phyloP scores from a whole-genome alignment of 371 early-diverging fungal genomes.

The Amoeboaphelidium protococcarum region DNA sequence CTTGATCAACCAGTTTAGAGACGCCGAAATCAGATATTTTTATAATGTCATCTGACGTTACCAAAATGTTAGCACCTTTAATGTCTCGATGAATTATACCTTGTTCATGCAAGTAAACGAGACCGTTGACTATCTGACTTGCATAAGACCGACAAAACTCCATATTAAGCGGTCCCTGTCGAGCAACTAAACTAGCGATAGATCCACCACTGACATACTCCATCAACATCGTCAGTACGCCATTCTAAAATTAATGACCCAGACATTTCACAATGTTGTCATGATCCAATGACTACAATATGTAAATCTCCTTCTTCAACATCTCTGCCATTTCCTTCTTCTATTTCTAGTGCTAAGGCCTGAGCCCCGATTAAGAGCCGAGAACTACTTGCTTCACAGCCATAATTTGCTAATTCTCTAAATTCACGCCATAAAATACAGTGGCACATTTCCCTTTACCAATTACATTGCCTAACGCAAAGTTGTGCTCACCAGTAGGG shows the following conservation, averaged over 20 bases:
- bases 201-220: constrained; percentile 7
- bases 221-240: constrained; percentile 5
- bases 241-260: constrained; percentile 1
- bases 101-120: constrained; percentile 12
- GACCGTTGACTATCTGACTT: constrained; percentile 9
- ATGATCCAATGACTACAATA: constrained; percentile 6
- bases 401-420: constrained; percentile 2
- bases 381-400: constrained; percentile 12
- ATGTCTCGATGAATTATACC: constrained; percentile 16
- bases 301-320: constrained; percentile 6
- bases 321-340: not conserved
- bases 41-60: constrained; percentile 5
- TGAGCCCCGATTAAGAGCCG: not conserved
- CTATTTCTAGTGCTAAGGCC: not conserved
- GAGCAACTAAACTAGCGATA: constrained; percentile 5
- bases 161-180: not conserved
- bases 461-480: constrained; percentile 3
- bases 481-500: no score
- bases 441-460: constrained; percentile 15
- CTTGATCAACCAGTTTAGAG: not conserved
- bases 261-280: constrained; percentile 6
- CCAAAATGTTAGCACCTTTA: constrained; percentile 15
- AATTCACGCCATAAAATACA: constrained; percentile 8
- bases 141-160: constrained; percentile 5
- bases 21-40: constrained; percentile 16